Evolutionary conservation across 108 stramenopile genomes (phyloP), one percentile per base, ranked within the genome.

Genomic region (Conticribra weissflogii): DNA sequence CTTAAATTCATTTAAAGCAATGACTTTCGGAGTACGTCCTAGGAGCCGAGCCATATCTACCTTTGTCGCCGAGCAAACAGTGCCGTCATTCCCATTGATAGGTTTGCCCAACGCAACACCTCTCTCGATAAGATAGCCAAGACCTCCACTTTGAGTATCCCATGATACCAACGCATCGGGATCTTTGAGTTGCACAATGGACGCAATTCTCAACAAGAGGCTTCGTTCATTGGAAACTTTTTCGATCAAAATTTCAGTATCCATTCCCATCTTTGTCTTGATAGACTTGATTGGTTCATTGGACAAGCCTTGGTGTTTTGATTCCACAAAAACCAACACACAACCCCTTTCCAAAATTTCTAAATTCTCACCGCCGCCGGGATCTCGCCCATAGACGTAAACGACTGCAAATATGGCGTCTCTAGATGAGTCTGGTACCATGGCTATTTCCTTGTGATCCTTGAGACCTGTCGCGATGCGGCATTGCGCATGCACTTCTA

Each of bases 401-500:
- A 81, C 82, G 18, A 92, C 78, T 17, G 91, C 86, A 66, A 76
- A 72, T 1, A 95, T 78, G 22, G 77, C 75, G 77, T 95, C 94
- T 25, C 85, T 80, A 16, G 67, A 79, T 44, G 87, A 81, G 57
- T 95, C 79, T 51, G 90, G 85, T 18, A 83, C 78, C 90, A 95
- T 87, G 5, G 94, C 83, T 44, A 93, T 91, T 34, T 81, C 76
- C 50, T 80, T 89, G 16, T 87, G 80, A 62, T 89, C 90, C 52
- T 79, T 81, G 8, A 80, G 30, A 5, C 87, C 86, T 28, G 71
- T 76, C 30, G 74, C 73, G n/a, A 71, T 86, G 30, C 94, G 69
- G 60, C 91, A 93, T 63, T 95, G 94, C 7, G 90, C 88, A 81
- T 95, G 94, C 45, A 93, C 79, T 68, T 95, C 94, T 31, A 95